Evolutionary conservation across 2,329 filamentous ascomycete genomes (phyloP).

Genomic region (Parascedosporium putredinis): DNA sequence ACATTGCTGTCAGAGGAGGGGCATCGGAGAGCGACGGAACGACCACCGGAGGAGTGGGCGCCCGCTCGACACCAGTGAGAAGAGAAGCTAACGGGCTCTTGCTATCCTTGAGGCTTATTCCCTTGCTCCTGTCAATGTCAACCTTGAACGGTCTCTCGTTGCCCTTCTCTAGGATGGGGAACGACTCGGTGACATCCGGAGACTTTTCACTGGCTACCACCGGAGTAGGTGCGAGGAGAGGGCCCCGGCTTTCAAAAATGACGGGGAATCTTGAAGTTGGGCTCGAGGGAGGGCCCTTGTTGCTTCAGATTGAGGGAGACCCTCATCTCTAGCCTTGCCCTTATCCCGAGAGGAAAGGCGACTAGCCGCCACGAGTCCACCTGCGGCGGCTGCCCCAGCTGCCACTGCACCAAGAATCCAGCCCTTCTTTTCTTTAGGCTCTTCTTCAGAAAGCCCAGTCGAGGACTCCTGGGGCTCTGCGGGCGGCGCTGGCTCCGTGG

Average conservation of each 20-base stretch:
- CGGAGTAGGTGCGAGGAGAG: slow-evolving; percentile 14
- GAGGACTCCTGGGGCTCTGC: neutral
- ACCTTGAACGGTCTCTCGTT: neutral
- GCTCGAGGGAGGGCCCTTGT: neutral
- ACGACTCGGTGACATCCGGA: neutral
- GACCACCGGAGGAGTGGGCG: slow-evolving; percentile 36
- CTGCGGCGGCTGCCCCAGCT: neutral
- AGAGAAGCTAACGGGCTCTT: slow-evolving; percentile 2
- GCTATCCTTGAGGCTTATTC: neutral
- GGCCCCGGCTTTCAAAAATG: slow-evolving; percentile 9
- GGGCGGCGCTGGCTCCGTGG: neutral
- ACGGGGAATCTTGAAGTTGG: neutral
- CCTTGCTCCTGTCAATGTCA: neutral
- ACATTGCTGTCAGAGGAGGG: slow-evolving; percentile 25
- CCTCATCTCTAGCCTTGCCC: neutral
- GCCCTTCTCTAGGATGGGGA: neutral
- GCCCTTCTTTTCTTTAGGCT: neutral
- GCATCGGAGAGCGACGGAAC: slow-evolving; percentile 31
- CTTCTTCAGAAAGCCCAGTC: neutral
- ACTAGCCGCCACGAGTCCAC: neutral
- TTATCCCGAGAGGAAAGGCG: neutral
- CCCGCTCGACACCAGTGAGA: slow-evolving; percentile 12
- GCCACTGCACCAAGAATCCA: neutral
- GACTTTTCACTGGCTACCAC: slow-evolving; percentile 12
- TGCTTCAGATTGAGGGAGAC: neutral